A percentile compares a stretch with the other conserved stretches of the same genome.
These are phyloP conservation scores for Diaporthe eres DNA, from an alignment of 2,329 filamentous ascomycete genomes.

Conservation along the genomic window DNA sequence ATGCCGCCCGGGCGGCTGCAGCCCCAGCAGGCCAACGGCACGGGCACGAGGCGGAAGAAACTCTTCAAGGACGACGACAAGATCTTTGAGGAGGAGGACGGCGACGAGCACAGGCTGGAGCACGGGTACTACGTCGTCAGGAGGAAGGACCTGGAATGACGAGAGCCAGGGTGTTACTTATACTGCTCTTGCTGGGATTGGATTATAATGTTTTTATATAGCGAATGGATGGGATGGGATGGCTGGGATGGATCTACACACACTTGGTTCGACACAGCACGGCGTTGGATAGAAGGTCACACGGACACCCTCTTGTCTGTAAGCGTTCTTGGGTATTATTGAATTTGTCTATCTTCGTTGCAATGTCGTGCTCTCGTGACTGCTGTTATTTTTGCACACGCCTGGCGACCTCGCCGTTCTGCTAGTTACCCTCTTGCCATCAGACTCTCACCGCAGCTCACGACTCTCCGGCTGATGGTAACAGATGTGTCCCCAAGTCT, in stretches of 20 bases:
- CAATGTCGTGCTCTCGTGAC: constrained; percentile 13
- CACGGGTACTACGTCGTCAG: constrained; percentile 69
- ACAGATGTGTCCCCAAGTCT: neutral
- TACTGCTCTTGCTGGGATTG: neutral
- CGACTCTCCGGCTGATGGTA: neutral
- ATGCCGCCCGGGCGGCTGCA: constrained; percentile 51
- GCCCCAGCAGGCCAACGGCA: constrained; percentile 49
- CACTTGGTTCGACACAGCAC: constrained; percentile 16
- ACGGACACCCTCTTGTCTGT: neutral
- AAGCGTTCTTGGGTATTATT: neutral
- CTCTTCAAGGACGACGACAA: constrained; percentile 56
- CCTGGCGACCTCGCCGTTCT: neutral
- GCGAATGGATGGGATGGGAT: neutral
- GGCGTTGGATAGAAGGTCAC: constrained; percentile 34
- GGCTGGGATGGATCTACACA: neutral
- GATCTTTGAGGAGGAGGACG: constrained; percentile 65
- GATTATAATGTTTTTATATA: neutral
- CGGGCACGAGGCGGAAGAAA: constrained; percentile 45
- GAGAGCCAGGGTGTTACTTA: neutral
- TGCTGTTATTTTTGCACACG: neutral
- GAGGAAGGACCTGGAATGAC: constrained; percentile 64
- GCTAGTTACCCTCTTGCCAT: too few species aligned
- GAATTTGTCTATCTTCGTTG: neutral
- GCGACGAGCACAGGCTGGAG: constrained; percentile 60
- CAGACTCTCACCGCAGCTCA: neutral